phyloP scores from a whole-genome alignment of 495 filamentous ascomycete species.

The Hypoxylon lenormandii region DNA sequence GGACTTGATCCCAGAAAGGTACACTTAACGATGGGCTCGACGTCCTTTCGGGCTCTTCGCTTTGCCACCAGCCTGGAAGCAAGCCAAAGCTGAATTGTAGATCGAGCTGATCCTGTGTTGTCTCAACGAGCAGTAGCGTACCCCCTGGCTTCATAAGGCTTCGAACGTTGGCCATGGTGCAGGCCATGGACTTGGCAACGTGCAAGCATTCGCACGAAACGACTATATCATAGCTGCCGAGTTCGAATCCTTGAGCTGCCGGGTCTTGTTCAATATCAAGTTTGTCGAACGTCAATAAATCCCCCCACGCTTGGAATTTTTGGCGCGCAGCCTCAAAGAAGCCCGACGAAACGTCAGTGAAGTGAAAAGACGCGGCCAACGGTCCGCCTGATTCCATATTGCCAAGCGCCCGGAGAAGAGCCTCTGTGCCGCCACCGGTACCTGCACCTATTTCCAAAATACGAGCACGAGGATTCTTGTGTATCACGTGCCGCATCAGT shows the following conservation, averaged over 20 bases:
- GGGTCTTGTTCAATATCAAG: constrained; percentile 50
- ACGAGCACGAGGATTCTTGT: constrained; percentile 51
- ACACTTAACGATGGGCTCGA: neutral
- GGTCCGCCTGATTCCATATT: constrained; percentile 23
- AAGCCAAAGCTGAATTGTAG: constrained; percentile 53
- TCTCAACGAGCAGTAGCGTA: constrained; percentile 43
- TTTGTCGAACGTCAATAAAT: constrained; percentile 53
- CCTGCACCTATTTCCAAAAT: constrained; percentile 69
- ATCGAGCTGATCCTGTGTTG: constrained; percentile 26
- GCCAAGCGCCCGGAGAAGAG: constrained; percentile 50
- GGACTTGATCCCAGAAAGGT: neutral
- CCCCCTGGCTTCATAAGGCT: constrained; percentile 49
- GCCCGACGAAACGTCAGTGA: constrained; percentile 60
- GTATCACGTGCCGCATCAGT: constrained; percentile 38
- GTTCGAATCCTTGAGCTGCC: constrained; percentile 55
- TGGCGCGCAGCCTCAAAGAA: constrained; percentile 59
- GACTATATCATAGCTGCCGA: constrained; percentile 58
- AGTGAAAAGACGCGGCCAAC: constrained; percentile 61
- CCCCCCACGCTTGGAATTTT: constrained; percentile 40
- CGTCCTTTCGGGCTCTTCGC: neutral
- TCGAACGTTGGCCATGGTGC: constrained; percentile 39
- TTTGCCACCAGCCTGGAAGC: constrained; percentile 65
- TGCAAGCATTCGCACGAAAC: constrained; percentile 58
- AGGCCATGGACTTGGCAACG: constrained; percentile 43
- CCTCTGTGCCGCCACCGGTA: constrained; percentile 61